These are phyloP conservation scores for Rhododendron kiyosumense DNA, from an alignment of 148 eudicot species.

Conservation along the genomic window DNA sequence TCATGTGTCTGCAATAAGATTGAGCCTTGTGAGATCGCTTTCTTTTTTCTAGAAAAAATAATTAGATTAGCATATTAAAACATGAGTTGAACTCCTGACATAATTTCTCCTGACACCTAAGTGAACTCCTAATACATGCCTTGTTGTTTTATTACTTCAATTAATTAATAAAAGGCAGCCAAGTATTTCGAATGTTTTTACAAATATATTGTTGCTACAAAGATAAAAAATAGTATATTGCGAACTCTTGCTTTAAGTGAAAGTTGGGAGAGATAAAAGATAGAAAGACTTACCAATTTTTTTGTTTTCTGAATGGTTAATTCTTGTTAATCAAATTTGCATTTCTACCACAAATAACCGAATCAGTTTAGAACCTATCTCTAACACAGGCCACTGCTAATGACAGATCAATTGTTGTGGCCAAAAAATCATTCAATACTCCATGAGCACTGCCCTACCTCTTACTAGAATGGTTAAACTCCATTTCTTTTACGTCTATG, in stretches of 20 bases:
- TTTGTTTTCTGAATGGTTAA: neutral
- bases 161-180: too few relatives aligned
- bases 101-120: too few relatives aligned
- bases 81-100: too few relatives aligned
- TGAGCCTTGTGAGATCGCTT: too few relatives aligned
- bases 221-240: neutral
- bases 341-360: neutral
- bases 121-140: too few relatives aligned
- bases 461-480: neutral
- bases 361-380: too few relatives aligned
- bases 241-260: neutral
- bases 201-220: neutral
- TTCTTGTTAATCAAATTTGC: neutral
- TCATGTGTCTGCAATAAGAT: too few relatives aligned
- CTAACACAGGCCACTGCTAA: neutral
- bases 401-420: too few relatives aligned
- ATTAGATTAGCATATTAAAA: too few relatives aligned
- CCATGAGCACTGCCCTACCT: neutral
- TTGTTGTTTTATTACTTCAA: too few relatives aligned
- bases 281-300: neutral
- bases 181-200: neutral
- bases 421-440: too few relatives aligned
- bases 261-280: neutral
- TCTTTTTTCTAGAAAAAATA: too few relatives aligned
- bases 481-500: neutral